Percentiles rank a stretch among this genome's conserved stretches.
These are phyloP conservation scores for Exophiala mesophila DNA, from an alignment of 2,329 filamentous ascomycete genomes.

Conservation along the genomic window DNA sequence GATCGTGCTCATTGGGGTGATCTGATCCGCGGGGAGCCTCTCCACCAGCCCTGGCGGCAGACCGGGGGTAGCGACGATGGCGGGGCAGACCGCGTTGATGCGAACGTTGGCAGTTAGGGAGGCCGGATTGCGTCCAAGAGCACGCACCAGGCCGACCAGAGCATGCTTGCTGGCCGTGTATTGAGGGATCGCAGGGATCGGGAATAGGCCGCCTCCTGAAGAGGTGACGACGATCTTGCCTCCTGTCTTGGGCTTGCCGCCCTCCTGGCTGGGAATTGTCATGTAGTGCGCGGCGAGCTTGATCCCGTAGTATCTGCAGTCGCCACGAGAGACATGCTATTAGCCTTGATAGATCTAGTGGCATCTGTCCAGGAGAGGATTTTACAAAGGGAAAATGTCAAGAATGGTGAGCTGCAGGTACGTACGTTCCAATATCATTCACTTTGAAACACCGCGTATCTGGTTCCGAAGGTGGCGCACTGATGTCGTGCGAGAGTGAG, in stretches of 20 bases:
- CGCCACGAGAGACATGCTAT: no score
- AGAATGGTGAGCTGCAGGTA: no score
- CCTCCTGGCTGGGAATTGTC: conserved; percentile 30
- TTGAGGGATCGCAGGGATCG: conserved; percentile 21
- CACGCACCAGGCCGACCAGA: conserved; percentile 41
- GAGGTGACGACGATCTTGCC: conserved; percentile 44
- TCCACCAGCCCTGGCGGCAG: conserved; percentile 1
- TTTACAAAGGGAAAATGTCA: no score
- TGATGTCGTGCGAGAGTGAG: conserved; percentile 8
- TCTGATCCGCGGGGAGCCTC: conserved; percentile 3
- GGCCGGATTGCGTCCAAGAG: conserved; percentile 1
- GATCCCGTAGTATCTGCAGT: conserved; percentile 38
- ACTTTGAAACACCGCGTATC: conserved; percentile 6
- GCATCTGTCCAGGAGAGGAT: no score
- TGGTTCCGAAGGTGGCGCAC: conserved; percentile 9
- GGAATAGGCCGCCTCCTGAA: conserved; percentile 42
- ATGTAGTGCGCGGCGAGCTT: conserved; percentile 52
- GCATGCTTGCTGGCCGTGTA: conserved; percentile 54
- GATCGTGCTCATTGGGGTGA: conserved; percentile 10
- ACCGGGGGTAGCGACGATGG: conserved; percentile 29
- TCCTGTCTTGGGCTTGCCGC: conserved; percentile 38
- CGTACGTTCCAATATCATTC: conserved; percentile 9
- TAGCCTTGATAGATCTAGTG: no score
- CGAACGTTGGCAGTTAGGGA: conserved; percentile 21
- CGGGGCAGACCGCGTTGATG: conserved; percentile 32